phyloP scores from a whole-genome alignment of 177 flowering plant species.

The Tripterygium wilfordii region DNA sequence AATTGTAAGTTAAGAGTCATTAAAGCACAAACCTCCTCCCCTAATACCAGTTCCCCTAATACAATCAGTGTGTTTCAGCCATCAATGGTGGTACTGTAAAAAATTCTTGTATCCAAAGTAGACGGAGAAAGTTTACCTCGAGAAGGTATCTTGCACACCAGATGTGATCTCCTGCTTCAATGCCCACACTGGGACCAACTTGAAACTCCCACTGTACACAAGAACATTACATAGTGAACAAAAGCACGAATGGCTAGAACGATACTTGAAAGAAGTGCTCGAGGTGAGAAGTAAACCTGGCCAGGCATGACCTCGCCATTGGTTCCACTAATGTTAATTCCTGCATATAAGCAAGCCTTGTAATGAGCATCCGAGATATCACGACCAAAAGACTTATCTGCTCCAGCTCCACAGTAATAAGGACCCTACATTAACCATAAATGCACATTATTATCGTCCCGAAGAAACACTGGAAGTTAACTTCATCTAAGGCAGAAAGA shows the following conservation, averaged over 20 bases:
- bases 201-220: slow-evolving; percentile 87
- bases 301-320: slow-evolving; percentile 99
- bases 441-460: too few species aligned
- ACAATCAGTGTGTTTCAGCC: too few species aligned
- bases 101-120: background rate
- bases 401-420: slow-evolving; percentile 92
- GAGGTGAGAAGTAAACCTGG: slow-evolving; percentile 54
- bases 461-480: too few species aligned
- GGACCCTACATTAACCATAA: slow-evolving; percentile 60
- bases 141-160: slow-evolving; percentile 93
- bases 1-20: background rate
- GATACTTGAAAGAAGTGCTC: background rate
- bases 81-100: background rate
- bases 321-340: slow-evolving; percentile 94
- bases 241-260: background rate
- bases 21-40: too few species aligned
- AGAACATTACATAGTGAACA: background rate
- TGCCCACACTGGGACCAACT: slow-evolving; percentile 98
- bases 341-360: slow-evolving; percentile 97
- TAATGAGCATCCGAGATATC: slow-evolving; percentile 98
- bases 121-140: slow-evolving; percentile 49
- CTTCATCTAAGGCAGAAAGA: background rate
- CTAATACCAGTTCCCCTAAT: too few species aligned
- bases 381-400: slow-evolving; percentile 94
- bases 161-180: slow-evolving; percentile 91